Conservation (phyloP, 1,284 basidiomycete genomes). For the Malassezia equina region DNA sequence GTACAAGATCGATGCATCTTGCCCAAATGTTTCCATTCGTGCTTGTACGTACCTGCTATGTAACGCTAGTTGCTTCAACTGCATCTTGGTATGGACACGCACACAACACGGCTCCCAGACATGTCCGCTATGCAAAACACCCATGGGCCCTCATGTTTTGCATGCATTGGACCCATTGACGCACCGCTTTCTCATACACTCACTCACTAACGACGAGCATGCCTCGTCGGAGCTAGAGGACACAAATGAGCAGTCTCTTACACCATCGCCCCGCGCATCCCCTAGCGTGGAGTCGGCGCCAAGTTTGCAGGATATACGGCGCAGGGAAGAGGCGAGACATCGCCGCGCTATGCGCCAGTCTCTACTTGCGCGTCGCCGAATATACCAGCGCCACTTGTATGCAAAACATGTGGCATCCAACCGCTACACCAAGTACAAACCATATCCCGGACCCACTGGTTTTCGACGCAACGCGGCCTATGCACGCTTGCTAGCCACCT, state of each 20-base stretch:
- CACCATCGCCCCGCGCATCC: background rate
- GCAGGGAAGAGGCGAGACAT: constrained; percentile 2
- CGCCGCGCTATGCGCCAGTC: constrained; percentile 1
- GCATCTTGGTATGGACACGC: constrained; percentile 8
- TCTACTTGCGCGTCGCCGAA: background rate
- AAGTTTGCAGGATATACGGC: background rate
- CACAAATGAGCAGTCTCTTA: background rate
- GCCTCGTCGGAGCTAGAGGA: background rate
- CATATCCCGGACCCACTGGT: constrained; percentile 9
- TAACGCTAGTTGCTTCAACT: constrained; percentile 4
- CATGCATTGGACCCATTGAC: constrained; percentile 7
- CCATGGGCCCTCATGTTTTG: constrained; percentile 3
- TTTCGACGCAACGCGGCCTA: constrained; percentile 9
- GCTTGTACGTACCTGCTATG: background rate
- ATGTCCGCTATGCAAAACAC: constrained; percentile 14
- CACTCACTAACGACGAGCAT: background rate
- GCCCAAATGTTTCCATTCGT: constrained; percentile 15
- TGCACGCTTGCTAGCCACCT: constrained; percentile 11
- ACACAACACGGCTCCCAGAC: constrained; percentile 1
- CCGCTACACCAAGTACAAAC: constrained; percentile 13
- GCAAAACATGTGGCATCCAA: constrained; percentile 18
- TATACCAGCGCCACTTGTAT: constrained; percentile 6
- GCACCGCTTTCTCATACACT: background rate
- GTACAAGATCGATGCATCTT: constrained; percentile 10
- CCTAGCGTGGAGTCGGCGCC: background rate